Evolutionary conservation across 345 rosid species (phyloP), one percentile per base, ranked within the genome.

Genomic region (Melaleuca alternifolia): DNA sequence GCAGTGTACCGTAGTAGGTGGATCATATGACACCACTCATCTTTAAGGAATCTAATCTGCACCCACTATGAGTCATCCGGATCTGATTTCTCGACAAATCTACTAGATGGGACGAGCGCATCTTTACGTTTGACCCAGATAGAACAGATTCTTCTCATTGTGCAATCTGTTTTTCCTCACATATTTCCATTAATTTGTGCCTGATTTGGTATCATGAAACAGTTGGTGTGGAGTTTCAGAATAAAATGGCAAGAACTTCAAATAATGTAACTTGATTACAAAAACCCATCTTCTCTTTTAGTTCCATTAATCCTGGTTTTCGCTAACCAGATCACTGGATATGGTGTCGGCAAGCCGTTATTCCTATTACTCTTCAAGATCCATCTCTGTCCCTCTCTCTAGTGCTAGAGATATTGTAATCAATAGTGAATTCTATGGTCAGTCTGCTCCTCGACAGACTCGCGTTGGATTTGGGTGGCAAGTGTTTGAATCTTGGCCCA

Each of bases 1-100:
- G 85, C 81, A 82, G 89, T 84, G 89, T 71, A 83, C 86, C 84
- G 28, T n/a, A 82, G 44, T 81, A 50, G 84, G 62, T 82, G 88
- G 90, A 86, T 85, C 89, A 77, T 87, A 87, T 88, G 56, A 75
- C 87, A 12, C 90, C 71, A 30, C 87, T 83, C 81, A 61, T 87
- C 89, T 59, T 89, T 84, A 85, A 89, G 91, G 91, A 90, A 87
- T 89, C 90, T 88, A 85, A 52, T 51, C 79, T 37, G 77, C 84
- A 50, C 62, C 46, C 41, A 84, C 85, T 1, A 54, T 54, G 85
- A 84, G 57, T 83, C 85, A 84, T 54, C 8, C 6, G 57, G 85
- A 83, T 83, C 85, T 16, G 23, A 51, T 5, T 53, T n/a, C 50
- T 51, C 41, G 16, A 18, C 54, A 84, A 44, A 84, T 54, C 3